phyloP scores from a whole-genome alignment of 2,329 filamentous ascomycete species.

The Colletotrichum sp. region DNA sequence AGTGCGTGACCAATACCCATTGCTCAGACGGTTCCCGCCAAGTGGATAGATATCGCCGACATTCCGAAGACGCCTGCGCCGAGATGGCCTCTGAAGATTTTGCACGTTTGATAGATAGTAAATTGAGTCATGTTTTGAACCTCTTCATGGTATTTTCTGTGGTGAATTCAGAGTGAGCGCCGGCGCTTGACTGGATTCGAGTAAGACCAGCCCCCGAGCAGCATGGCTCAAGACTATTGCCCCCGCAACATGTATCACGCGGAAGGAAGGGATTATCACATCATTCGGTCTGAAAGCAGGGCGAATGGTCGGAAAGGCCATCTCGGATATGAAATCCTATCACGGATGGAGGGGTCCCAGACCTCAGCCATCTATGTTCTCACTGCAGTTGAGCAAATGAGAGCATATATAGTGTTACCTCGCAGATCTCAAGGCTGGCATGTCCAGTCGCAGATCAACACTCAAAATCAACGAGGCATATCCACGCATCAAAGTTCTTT shows the following conservation, averaged over 20 bases:
- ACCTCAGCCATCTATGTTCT: not conserved
- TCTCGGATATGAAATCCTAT: not conserved
- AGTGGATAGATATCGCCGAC: not conserved
- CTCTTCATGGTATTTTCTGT: not conserved
- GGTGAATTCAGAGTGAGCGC: not conserved
- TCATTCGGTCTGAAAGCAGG: not conserved
- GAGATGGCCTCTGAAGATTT: not conserved
- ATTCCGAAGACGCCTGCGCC: not conserved
- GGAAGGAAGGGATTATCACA: not conserved
- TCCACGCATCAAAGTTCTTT: not conserved
- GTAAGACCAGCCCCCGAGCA: not conserved
- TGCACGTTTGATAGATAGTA: not conserved
- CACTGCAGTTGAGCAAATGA: not conserved
- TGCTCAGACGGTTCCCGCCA: not conserved
- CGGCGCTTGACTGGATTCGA: not conserved
- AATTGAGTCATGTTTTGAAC: not conserved
- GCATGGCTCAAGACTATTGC: not conserved
- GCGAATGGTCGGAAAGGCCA: not conserved
- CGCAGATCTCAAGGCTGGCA: not conserved
- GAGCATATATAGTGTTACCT: not conserved
- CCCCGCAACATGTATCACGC: not conserved
- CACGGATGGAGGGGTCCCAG: not conserved
- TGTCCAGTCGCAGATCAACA: not conserved
- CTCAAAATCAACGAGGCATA: not conserved
- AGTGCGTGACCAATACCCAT: not conserved